Conservation (phyloP, 2,329 filamentous ascomycete species). For the Penicillium sp. region DNA sequence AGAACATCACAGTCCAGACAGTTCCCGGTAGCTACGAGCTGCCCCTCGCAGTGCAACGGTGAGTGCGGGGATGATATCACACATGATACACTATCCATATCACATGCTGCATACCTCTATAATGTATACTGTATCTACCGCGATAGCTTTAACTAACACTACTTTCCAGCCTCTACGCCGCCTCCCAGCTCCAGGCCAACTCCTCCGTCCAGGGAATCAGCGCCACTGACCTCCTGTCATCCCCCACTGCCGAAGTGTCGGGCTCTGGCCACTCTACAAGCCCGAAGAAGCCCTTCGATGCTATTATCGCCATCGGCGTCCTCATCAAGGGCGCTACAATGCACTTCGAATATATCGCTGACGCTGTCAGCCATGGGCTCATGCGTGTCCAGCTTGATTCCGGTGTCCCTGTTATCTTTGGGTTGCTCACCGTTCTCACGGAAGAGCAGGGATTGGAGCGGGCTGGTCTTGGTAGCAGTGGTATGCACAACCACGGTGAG, state of each 20-base stretch:
- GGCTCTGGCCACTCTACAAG: conserved; percentile 43
- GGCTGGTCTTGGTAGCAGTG: conserved; percentile 66
- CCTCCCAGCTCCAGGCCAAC: conserved; percentile 80
- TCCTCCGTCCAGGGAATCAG: conserved; percentile 38
- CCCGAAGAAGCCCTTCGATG: conserved; percentile 70
- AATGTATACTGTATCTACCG: neutral
- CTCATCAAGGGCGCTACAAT: conserved; percentile 98
- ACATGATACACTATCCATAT: neutral
- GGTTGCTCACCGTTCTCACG: conserved; percentile 81
- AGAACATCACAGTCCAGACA: conserved; percentile 84
- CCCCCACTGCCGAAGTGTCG: conserved; percentile 67
- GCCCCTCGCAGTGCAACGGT: conserved; percentile 85
- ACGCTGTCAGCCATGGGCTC: conserved; percentile 83
- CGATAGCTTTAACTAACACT: neutral
- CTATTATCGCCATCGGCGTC: conserved; percentile 90
- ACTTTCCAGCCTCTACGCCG: conserved; percentile 68
- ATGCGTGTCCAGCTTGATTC: conserved; percentile 93
- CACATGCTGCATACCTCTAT: neutral
- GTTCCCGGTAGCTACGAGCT: conserved; percentile 95
- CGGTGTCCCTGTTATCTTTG: conserved; percentile 87
- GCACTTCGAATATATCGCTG: conserved; percentile 99
- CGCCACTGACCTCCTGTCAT: conserved; percentile 60
- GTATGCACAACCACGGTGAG: conserved; percentile 85
- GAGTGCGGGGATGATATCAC: conserved; percentile 16
- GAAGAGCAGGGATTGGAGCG: conserved; percentile 85